Conservation (phyloP, 2,329 filamentous ascomycete genomes). For the Madurella fahalii region DNA sequence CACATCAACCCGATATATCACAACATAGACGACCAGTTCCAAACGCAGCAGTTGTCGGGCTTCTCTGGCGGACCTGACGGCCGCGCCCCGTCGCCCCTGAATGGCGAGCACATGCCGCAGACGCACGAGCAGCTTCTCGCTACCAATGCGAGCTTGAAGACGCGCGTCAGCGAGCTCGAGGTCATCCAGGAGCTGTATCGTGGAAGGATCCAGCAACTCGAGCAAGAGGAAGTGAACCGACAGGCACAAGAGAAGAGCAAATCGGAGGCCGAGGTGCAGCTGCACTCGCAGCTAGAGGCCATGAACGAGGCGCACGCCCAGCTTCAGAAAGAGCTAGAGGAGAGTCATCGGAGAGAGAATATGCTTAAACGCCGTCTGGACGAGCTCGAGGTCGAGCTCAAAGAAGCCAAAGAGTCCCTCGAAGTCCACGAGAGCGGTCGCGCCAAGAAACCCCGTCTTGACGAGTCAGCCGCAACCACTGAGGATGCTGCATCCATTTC, state of each 20-base stretch:
- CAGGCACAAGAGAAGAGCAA: conserved; percentile 49
- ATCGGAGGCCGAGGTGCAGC: conserved; percentile 48
- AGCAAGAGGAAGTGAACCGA: conserved; percentile 51
- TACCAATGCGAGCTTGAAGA: conserved; percentile 84
- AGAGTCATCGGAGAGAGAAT: conserved; percentile 73
- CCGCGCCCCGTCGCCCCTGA: conserved; percentile 47
- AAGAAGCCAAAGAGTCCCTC: conserved; percentile 32
- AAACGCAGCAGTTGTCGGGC: conserved; percentile 46
- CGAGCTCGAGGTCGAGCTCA: conserved; percentile 64
- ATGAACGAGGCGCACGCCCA: conserved; percentile 39
- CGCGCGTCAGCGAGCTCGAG: conserved; percentile 89
- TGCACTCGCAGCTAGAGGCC: conserved; percentile 53
- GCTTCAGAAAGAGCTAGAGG: conserved; percentile 64
- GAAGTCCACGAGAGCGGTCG: conserved; percentile 27
- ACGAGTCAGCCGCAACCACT: conserved; percentile 15
- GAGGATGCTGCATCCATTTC: conserved; percentile 6
- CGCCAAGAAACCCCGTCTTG: conserved; percentile 32
- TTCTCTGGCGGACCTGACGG: conserved; percentile 52
- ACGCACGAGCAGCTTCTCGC: conserved; percentile 76
- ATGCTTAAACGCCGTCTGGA: conserved; percentile 78
- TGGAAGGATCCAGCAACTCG: conserved; percentile 67
- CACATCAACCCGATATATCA: conserved; percentile 67
- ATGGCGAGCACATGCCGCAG: conserved; percentile 64
- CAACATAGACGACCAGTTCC: conserved; percentile 67
- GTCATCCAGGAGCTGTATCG: conserved; percentile 85